A percentile compares a stretch with the other conserved stretches of the same genome.
These are phyloP conservation scores for Candida mattraensis DNA, from an alignment of 805 yeast genomes.

Conservation along the genomic window DNA sequence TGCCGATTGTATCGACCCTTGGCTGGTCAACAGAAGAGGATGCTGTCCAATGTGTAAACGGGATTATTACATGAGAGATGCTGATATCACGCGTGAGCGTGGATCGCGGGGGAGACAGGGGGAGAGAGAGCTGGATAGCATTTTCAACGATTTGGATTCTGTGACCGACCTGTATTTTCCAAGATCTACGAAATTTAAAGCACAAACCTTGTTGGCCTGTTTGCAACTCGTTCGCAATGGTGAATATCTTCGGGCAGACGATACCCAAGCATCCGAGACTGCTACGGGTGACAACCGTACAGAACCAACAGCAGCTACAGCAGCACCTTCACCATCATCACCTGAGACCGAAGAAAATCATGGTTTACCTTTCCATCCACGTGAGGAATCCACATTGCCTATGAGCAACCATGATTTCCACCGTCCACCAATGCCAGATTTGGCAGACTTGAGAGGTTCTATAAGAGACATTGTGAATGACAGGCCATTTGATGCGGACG, in stretches of 20 bases:
- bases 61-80: slow-evolving; percentile 52
- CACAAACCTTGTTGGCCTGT: slow-evolving; percentile 27
- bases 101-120: slow-evolving; percentile 15
- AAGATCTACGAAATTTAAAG: slow-evolving; percentile 28
- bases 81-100: slow-evolving; percentile 8
- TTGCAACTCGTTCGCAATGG: slow-evolving; percentile 17
- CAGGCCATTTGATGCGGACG: slow-evolving; percentile 43
- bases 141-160: slow-evolving; percentile 24
- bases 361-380: background rate
- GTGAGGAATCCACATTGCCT: slow-evolving; percentile 8
- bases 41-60: slow-evolving; percentile 84
- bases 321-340: slow-evolving; percentile 1
- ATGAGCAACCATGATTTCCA: slow-evolving; percentile 16
- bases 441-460: slow-evolving; percentile 21
- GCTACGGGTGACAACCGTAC: background rate
- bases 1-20: slow-evolving; percentile 74
- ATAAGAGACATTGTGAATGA: slow-evolving; percentile 25
- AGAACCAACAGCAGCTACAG: slow-evolving; percentile 2
- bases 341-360: slow-evolving; percentile 7
- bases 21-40: slow-evolving; percentile 73
- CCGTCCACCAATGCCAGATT: slow-evolving; percentile 30
- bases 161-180: slow-evolving; percentile 21
- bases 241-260: slow-evolving; percentile 8
- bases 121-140: slow-evolving; percentile 23
- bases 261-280: background rate